phyloP scores from a whole-genome alignment of 768 basidiomycete genomes.

The Phaeolepiota aurea region DNA sequence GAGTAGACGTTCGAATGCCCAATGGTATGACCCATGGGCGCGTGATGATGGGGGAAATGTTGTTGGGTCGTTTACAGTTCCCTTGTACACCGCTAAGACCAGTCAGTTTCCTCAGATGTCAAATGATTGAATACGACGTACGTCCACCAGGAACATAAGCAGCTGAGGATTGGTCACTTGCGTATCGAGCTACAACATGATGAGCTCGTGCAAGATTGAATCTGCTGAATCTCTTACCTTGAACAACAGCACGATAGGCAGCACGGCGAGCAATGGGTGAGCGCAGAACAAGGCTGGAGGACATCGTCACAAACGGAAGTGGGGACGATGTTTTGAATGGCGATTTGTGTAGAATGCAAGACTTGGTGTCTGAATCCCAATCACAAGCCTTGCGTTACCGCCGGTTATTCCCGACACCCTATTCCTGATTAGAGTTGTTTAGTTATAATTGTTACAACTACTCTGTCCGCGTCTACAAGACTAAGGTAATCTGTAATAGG shows the following conservation, averaged over 20 bases:
- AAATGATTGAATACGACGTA: slow-evolving; percentile 24
- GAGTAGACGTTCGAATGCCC: slow-evolving; percentile 89
- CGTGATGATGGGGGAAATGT: slow-evolving; percentile 77
- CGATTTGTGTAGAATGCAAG: background rate
- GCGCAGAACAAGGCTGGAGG: slow-evolving; percentile 39
- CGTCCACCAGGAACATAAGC: slow-evolving; percentile 65
- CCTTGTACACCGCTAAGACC: slow-evolving; percentile 70
- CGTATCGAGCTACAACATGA: slow-evolving; percentile 26
- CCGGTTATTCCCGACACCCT: too few species aligned
- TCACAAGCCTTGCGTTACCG: background rate
- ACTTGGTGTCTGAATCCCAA: background rate
- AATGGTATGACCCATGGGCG: slow-evolving; percentile 84
- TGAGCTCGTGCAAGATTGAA: slow-evolving; percentile 8
- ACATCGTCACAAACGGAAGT: too few species aligned
- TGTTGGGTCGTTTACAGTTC: slow-evolving; percentile 93
- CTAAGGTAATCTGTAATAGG: too few species aligned
- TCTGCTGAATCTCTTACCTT: slow-evolving; percentile 23
- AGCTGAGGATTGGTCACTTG: slow-evolving; percentile 16
- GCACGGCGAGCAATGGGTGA: slow-evolving; percentile 37
- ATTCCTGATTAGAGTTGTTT: background rate
- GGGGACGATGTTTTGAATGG: too few species aligned
- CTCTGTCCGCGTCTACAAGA: too few species aligned
- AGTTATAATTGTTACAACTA: background rate
- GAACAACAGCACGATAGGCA: slow-evolving; percentile 27
- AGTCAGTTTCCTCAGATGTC: background rate